Evolutionary conservation across 1,284 basidiomycete genomes (phyloP).

Genomic region (Malassezia obtusa): DNA sequence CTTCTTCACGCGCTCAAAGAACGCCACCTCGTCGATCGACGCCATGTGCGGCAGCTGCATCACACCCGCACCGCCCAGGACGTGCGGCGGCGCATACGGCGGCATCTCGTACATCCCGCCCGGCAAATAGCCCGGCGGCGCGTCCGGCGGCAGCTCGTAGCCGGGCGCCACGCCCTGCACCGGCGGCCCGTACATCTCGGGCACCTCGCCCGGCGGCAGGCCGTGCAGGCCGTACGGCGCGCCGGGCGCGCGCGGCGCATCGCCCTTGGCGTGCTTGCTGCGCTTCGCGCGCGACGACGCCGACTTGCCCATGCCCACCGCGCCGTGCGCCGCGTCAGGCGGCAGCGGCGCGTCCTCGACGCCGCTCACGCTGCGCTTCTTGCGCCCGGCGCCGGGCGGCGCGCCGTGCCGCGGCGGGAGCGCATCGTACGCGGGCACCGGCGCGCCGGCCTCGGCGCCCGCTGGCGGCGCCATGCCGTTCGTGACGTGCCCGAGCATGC

Average conservation of each 20-base stretch:
- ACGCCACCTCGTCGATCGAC: conserved; percentile 73
- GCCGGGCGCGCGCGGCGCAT: background rate
- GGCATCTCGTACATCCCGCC: conserved; percentile 18
- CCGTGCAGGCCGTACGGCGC: conserved; percentile 15
- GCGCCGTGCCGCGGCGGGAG: conserved; percentile 45
- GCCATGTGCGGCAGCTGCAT: conserved; percentile 40
- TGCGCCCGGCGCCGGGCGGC: conserved; percentile 20
- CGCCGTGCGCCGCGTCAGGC: conserved; percentile 7
- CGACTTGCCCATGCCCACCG: conserved; percentile 22
- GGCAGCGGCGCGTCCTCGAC: conserved; percentile 2
- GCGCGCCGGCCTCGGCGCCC: conserved; percentile 11
- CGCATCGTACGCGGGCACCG: conserved; percentile 8
- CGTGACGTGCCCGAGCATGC: conserved; percentile 49
- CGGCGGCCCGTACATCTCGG: conserved; percentile 11
- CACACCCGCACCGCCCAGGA: conserved; percentile 8
- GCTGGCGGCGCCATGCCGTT: conserved; percentile 23
- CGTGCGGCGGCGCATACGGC: conserved; percentile 17
- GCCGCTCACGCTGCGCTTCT: conserved; percentile 29
- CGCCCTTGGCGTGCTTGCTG: conserved; percentile 29
- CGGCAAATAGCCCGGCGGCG: conserved; percentile 18
- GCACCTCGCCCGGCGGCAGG: conserved; percentile 14
- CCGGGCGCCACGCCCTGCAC: conserved; percentile 11
- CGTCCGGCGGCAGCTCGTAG: conserved; percentile 35
- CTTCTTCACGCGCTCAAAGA: conserved; percentile 87
- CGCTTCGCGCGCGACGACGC: conserved; percentile 30